Base-by-base conservation (phyloP, 768 basidiomycete species). In the Hydnomerulius pinastri region DNA sequence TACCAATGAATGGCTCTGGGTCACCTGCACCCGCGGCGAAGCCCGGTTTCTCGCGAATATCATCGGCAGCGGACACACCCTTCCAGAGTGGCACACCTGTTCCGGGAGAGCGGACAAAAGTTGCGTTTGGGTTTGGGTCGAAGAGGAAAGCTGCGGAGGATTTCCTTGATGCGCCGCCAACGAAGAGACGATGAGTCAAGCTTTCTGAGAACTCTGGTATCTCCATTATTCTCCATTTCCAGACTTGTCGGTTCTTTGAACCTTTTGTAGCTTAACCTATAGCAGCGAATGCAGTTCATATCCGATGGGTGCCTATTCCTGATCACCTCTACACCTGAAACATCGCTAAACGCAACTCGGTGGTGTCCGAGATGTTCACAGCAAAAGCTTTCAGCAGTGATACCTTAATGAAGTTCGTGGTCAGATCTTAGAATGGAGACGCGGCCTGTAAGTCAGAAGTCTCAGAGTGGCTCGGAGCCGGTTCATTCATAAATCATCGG, bases 81-180 rank as follows among this genome's bases (percentile, higher is more conserved):
- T 63, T 73, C 21, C 72, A 76, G 20, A 57, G 61, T 18, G 80
- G 79, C 8, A 85, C 85, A 0, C 81, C 86, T 18, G 82, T 77
- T 18, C 71, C 79, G 1, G 72, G 71, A 1, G 90, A 92, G 62
- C 77, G 90, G 44, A 78, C 82, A 27, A 92, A 84, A 68, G 81
- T 93, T 36, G 80, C 82, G 5, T 84, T 92, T 64, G 88, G 88
- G 10, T 80, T 92, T 63, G 85, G 85, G 28, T 72, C 77, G 39
- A 94, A 94, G 76, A 76, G 92, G 61, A 93, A 92, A 65, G 88
- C 87, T 4, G 80, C 68, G 1, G 86, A 86, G 27, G 90, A 91
- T 48, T 76, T 78, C n/a, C 68, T 71, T 18, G 85, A 79, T 12
- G 77, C 83, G 4, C 89, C 88, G 6, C 80, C 86, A 8, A 64